Conservation (phyloP, 2,329 filamentous ascomycete genomes). For the Xylaria multiplex region DNA sequence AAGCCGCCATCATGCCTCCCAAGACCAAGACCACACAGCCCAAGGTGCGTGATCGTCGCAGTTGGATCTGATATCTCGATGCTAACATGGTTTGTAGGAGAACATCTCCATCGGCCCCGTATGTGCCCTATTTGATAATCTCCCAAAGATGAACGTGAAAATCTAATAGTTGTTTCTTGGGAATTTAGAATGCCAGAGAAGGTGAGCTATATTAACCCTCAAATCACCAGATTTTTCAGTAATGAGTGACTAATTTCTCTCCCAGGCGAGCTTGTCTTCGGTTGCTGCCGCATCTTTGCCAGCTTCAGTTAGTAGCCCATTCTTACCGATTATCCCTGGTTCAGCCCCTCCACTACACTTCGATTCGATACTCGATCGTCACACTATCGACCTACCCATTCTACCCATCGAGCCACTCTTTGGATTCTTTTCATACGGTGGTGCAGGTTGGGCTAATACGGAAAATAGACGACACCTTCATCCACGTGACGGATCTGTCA, state of each 20-base stretch:
- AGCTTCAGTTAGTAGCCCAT: conserved; percentile 69
- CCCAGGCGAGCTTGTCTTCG: conserved; percentile 93
- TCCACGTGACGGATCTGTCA: conserved; percentile 97
- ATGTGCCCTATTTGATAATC: conserved; percentile 23
- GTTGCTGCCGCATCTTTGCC: conserved; percentile 97
- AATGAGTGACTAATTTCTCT: conserved; percentile 40
- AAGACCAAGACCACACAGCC: conserved; percentile 91
- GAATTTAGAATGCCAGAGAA: conserved; percentile 80
- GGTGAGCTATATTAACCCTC: conserved; percentile 65
- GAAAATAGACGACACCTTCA: conserved; percentile 77
- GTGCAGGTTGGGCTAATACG: conserved; percentile 15
- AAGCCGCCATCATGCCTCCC: conserved; percentile 81
- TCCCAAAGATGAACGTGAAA: conserved; percentile 1
- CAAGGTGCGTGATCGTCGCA: conserved; percentile 35
- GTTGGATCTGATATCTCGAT: not conserved
- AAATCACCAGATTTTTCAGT: not conserved
- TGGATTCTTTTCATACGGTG: not conserved
- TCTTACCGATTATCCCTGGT: conserved; percentile 1
- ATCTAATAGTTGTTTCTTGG: conserved; percentile 31
- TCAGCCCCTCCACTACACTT: not conserved
- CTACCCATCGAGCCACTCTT: not conserved
- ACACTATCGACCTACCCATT: not conserved
- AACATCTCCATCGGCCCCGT: conserved; percentile 77
- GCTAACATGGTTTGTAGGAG: conserved; percentile 72
- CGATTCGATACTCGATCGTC: conserved; percentile 4